phyloP scores from a whole-genome alignment of 1,284 basidiomycete genomes.

The Coniferiporia weirii region DNA sequence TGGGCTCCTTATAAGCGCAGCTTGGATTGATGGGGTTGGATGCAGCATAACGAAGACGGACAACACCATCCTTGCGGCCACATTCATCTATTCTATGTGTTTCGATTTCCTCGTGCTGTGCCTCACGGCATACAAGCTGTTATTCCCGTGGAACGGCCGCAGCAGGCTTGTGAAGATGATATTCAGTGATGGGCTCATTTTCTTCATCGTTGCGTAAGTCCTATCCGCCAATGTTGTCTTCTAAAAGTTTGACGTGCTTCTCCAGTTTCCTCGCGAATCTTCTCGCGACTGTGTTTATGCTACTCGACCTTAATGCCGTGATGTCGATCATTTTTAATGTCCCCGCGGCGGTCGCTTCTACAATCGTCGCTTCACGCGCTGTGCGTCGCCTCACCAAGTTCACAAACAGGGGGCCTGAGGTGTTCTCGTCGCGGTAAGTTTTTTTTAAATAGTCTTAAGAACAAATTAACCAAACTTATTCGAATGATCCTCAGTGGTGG shows the following conservation, averaged over 20 bases:
- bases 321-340: slow-evolving; percentile 75
- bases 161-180: slow-evolving; percentile 60
- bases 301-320: slow-evolving; percentile 63
- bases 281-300: slow-evolving; percentile 69
- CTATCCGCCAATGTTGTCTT: background rate
- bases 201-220: slow-evolving; percentile 67
- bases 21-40: slow-evolving; percentile 21
- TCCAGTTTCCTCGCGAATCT: slow-evolving; percentile 60
- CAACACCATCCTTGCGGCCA: slow-evolving; percentile 37
- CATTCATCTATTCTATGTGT: slow-evolving; percentile 67
- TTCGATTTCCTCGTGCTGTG: slow-evolving; percentile 62
- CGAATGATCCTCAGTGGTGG: slow-evolving; percentile 1
- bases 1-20: slow-evolving; percentile 35
- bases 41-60: slow-evolving; percentile 26
- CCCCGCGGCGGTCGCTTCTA: slow-evolving; percentile 62
- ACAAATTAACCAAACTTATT: background rate
- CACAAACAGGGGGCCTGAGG: slow-evolving; percentile 17
- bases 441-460: background rate
- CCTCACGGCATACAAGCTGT: slow-evolving; percentile 46
- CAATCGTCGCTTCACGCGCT: slow-evolving; percentile 25
- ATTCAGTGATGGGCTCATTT: slow-evolving; percentile 66
- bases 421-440: slow-evolving; percentile 16
- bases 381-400: slow-evolving; percentile 20
- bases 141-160: slow-evolving; percentile 30
- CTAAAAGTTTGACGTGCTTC: slow-evolving; percentile 7